Evolutionary conservation across 306 rosid genomes (phyloP).

Genomic region (Benincasa hispida): DNA sequence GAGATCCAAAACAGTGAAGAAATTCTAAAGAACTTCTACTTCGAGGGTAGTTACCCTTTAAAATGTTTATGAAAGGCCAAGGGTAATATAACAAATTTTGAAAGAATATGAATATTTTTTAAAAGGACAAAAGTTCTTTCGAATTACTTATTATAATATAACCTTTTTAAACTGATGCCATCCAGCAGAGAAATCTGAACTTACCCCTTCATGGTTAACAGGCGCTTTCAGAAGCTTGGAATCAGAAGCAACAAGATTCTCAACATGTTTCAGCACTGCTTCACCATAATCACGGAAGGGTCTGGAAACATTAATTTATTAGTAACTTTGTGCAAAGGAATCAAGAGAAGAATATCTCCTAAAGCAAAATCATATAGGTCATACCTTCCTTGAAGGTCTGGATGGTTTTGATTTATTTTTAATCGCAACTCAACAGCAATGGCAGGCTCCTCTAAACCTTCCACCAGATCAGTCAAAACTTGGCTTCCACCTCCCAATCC

Average conservation of each 20-base stretch:
- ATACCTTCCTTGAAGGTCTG: constrained; percentile 82
- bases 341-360: neutral
- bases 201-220: constrained; percentile 83
- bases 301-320: constrained; percentile 32
- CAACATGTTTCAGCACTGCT: constrained; percentile 69
- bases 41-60: neutral
- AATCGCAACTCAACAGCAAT: constrained; percentile 66
- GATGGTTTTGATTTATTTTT: constrained; percentile 76
- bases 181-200: constrained; percentile 3
- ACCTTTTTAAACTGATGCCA: neutral
- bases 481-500: constrained; percentile 67
- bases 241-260: constrained; percentile 38
- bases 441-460: constrained; percentile 72
- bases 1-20: too few species aligned
- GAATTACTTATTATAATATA: too few species aligned
- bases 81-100: neutral
- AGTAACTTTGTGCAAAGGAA: constrained; percentile 18
- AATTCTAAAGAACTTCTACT: neutral
- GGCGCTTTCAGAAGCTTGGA: constrained; percentile 66
- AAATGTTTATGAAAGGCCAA: neutral
- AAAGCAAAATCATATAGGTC: constrained; percentile 14
- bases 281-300: constrained; percentile 88
- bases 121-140: neutral
- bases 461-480: constrained; percentile 64
- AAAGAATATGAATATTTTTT: neutral